Conservation (phyloP, 106 monocot species). For the Acorus gramineus region DNA sequence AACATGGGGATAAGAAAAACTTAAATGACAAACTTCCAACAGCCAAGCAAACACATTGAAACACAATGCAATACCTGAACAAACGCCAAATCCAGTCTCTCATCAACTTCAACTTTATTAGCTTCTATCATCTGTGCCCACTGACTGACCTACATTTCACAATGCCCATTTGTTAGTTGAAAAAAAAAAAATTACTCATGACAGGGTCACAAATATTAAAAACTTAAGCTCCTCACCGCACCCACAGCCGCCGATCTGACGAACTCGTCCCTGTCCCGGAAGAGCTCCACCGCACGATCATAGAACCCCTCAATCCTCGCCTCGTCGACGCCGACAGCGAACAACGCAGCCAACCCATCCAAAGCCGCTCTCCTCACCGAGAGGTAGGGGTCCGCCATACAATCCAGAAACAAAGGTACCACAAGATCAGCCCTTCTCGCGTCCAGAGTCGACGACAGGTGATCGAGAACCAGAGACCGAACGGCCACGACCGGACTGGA, state of each 20-base stretch:
- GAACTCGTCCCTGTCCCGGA: conserved; percentile 47
- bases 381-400: conserved; percentile 48
- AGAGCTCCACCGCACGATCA: conserved; percentile 28
- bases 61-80: conserved; percentile 27
- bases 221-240: conserved; percentile 35
- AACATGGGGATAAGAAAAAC: neutral
- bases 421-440: conserved; percentile 1
- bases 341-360: conserved; percentile 33
- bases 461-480: conserved; percentile 27
- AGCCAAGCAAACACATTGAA: too few species aligned
- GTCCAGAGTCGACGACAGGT: conserved; percentile 16
- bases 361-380: conserved; percentile 32
- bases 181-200: too few species aligned
- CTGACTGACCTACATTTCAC: conserved; percentile 28
- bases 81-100: conserved; percentile 42
- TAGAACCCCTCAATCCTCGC: conserved; percentile 21
- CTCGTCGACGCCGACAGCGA: conserved; percentile 1
- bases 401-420: conserved; percentile 40
- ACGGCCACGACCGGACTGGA: conserved; percentile 26
- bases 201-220: too few species aligned
- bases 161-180: too few species aligned
- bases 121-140: conserved; percentile 39
- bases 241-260: conserved; percentile 46
- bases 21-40: neutral
- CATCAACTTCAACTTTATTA: conserved; percentile 1